phyloP scores from a whole-genome alignment of 768 basidiomycete species.

The Termitomyces sp. region DNA sequence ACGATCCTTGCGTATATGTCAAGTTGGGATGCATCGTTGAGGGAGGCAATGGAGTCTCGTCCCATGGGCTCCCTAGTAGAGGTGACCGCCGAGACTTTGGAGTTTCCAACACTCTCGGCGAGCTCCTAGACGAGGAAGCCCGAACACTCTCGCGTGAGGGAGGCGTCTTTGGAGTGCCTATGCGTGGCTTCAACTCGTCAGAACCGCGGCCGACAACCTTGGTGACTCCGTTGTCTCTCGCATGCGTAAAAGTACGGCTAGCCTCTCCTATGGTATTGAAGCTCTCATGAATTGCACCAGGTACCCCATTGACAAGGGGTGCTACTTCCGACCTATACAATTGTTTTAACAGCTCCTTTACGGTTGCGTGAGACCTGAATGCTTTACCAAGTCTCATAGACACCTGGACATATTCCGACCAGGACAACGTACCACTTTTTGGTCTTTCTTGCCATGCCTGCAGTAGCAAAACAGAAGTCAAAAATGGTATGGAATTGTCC shows the following conservation, averaged over 20 bases:
- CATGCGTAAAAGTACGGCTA: slow-evolving; percentile 21
- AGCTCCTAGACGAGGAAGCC: slow-evolving; percentile 4
- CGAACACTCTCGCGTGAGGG: background rate
- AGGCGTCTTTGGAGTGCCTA: background rate
- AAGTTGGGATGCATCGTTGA: slow-evolving; percentile 7
- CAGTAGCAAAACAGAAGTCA: background rate
- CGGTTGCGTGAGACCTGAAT: background rate
- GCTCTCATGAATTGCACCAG: slow-evolving; percentile 35
- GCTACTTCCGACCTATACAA: slow-evolving; percentile 37
- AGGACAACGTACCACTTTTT: slow-evolving; percentile 37
- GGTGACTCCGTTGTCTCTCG: slow-evolving; percentile 21
- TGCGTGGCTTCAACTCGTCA: background rate
- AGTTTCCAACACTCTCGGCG: slow-evolving; percentile 4
- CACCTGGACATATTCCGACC: slow-evolving; percentile 30
- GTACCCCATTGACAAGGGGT: slow-evolving; percentile 35
- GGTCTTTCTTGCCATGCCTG: slow-evolving; percentile 23
- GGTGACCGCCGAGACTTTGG: slow-evolving; percentile 4
- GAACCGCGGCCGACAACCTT: slow-evolving; percentile 17
- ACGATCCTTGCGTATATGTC: slow-evolving; percentile 11
- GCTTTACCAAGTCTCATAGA: slow-evolving; percentile 33
- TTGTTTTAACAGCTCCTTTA: background rate
- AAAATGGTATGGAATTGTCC: background rate
- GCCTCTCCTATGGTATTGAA: slow-evolving; percentile 40
- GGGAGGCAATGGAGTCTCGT: background rate
- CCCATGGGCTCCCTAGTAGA: background rate